Percentiles rank a stretch among this genome's conserved stretches.
Conservation (phyloP, 2,329 filamentous ascomycete genomes). For the Alternaria ethzedia region DNA sequence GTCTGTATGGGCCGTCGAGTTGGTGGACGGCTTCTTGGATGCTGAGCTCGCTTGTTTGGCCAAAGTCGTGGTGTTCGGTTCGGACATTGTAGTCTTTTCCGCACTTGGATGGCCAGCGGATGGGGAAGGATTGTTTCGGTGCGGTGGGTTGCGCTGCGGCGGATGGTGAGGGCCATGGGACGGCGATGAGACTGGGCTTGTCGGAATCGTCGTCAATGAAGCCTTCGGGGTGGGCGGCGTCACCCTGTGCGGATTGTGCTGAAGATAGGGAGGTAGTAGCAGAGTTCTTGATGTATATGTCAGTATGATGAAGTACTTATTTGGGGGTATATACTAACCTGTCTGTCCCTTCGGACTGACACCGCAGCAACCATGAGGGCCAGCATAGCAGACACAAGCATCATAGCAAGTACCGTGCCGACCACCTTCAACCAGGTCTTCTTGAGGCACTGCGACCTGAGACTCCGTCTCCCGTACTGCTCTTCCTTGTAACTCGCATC, state of each 20-base stretch:
- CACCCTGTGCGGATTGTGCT: constrained; percentile 20
- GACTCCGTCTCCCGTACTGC: constrained; percentile 24
- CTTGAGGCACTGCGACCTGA: constrained; percentile 28
- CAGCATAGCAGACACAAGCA: constrained; percentile 32
- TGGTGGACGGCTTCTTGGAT: constrained; percentile 42
- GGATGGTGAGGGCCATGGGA: constrained; percentile 22
- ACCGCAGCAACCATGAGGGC: constrained; percentile 27
- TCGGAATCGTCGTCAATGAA: constrained; percentile 23
- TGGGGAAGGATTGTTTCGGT: constrained; percentile 34
- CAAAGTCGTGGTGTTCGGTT: constrained; percentile 39
- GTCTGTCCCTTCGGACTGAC: constrained; percentile 21
- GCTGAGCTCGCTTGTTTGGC: constrained; percentile 26
- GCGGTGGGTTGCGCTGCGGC: constrained; percentile 10
- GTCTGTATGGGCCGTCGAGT: constrained; percentile 39
- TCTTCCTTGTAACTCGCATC: constrained; percentile 31
- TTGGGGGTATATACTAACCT: constrained; percentile 18
- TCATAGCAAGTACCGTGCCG: constrained; percentile 24
- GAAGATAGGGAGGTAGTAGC: constrained; percentile 1
- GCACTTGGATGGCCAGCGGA: constrained; percentile 45
- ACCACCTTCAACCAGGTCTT: constrained; percentile 31
- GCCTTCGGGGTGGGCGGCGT: constrained; percentile 14
- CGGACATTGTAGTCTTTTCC: constrained; percentile 43
- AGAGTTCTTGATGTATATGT: constrained; percentile 4
- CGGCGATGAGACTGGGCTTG: constrained; percentile 14
- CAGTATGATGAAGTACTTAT: background rate